Conservation (phyloP, 73 alveolate species). For the Breviolum minutum region DNA sequence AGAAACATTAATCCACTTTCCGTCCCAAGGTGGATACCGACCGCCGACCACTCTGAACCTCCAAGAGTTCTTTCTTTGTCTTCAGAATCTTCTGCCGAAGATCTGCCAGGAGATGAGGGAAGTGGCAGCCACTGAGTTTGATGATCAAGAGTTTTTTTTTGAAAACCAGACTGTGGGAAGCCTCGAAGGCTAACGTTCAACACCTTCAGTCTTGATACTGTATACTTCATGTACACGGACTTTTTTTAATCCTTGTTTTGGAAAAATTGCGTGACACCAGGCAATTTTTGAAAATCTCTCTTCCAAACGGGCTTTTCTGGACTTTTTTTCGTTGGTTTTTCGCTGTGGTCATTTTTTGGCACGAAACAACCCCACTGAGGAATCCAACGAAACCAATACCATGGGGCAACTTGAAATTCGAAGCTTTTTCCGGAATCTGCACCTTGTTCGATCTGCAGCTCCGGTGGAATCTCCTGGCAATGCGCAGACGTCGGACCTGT, state of each 20-base stretch:
- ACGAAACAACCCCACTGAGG: not conserved
- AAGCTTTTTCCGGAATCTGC: not conserved
- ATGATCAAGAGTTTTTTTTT: too few species aligned
- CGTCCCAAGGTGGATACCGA: not conserved
- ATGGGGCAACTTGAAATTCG: not conserved
- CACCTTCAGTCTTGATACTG: too few species aligned
- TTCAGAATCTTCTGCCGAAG: conserved; percentile 80
- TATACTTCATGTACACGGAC: too few species aligned
- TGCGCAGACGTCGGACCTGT: not conserved
- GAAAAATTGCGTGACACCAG: too few species aligned
- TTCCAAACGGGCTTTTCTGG: too few species aligned
- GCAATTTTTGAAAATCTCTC: too few species aligned
- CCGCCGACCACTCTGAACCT: conserved; percentile 16
- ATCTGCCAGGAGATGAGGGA: not conserved
- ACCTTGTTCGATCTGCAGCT: conserved; percentile 19
- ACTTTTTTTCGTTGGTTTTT: too few species aligned
- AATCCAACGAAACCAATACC: not conserved
- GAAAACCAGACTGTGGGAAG: too few species aligned
- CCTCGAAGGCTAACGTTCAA: too few species aligned
- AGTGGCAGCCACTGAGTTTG: too few species aligned
- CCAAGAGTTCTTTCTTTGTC: conserved; percentile 69
- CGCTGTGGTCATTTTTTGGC: not conserved
- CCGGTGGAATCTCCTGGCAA: conserved; percentile 25
- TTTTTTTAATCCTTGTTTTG: too few species aligned
- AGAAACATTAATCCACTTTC: not conserved